Evolutionary conservation across 768 basidiomycete genomes (phyloP), one percentile per base, ranked within the genome.

Genomic region (Phylloporus sp.): DNA sequence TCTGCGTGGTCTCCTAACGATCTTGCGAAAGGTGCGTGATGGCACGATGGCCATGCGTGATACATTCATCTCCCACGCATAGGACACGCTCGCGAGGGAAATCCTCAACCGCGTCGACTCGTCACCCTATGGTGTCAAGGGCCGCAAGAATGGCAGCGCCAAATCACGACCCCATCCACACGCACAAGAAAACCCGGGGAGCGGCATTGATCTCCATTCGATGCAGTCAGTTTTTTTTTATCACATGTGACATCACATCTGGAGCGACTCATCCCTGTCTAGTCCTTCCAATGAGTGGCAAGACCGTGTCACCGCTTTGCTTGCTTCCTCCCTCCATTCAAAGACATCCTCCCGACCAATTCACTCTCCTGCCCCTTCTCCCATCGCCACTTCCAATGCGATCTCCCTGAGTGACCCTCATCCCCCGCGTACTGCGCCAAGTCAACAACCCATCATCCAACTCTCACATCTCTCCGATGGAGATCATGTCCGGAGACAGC

Each of bases 211-310:
- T 55, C 59, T 83, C 23, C 75, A 79, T 6, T 77, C 84, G 12
- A 83, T 80, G 1, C 86, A 88, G 86, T 86, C 64, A 54, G 84
- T 73, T 6, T 43, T 28, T 26, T 7, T 29, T 22, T n/a, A n/a
- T 52, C 35, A 15, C 23, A 45, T 6, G 9, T 12, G 11, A 8
- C 28, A 10, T 7, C 16, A n/a, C n/a, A 32, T 24, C 44, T 18
- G 34, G 35, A 16, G 50, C 13, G 39, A 49, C 11, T 39, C 34
- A 47, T 52, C n/a, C 18, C 40, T 50, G 36, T 31, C 16, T 45
- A 90, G 87, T 57, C 88, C 88, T 16, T 86, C 87, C 22, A 84
- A 83, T 56, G 88, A 91, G 68, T 91, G 89, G 89, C 90, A 91
- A 67, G 87, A 88, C 59, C 73, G 74, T 40, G 83, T 91, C 4